Percentiles rank a stretch among this genome's conserved stretches.
phyloP scores from a whole-genome alignment of 108 stramenopile species.

The Cylindrotheca fusiformis region DNA sequence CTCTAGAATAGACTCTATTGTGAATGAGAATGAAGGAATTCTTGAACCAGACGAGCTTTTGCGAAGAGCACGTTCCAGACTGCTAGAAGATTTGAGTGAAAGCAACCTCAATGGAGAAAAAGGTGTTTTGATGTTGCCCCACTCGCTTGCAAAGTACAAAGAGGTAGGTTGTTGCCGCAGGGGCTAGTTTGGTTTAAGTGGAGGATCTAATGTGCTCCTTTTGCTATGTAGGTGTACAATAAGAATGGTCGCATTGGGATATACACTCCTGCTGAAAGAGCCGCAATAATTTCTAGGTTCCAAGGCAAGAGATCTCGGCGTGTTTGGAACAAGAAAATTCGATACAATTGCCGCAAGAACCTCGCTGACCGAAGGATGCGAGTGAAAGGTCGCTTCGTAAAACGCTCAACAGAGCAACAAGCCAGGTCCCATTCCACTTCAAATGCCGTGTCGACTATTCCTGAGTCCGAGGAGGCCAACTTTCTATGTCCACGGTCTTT shows the following conservation, averaged over 20 bases:
- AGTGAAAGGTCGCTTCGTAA: slow-evolving; percentile 97
- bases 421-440: slow-evolving; percentile 12
- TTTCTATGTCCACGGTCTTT: slow-evolving; percentile 9
- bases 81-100: slow-evolving; percentile 82
- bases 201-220: not conserved
- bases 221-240: slow-evolving; percentile 77
- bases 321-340: slow-evolving; percentile 97
- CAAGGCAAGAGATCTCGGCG: slow-evolving; percentile 84
- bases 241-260: slow-evolving; percentile 96
- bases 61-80: slow-evolving; percentile 63
- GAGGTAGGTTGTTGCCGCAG: slow-evolving; percentile 54
- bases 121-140: slow-evolving; percentile 70
- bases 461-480: slow-evolving; percentile 23
- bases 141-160: slow-evolving; percentile 83
- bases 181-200: not conserved
- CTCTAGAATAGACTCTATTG: no score
- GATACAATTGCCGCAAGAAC: slow-evolving; percentile 96
- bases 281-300: slow-evolving; percentile 91
- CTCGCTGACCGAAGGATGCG: slow-evolving; percentile 93
- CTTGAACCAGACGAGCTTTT: slow-evolving; percentile 70
- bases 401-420: slow-evolving; percentile 62
- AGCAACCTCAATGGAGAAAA: slow-evolving; percentile 60
- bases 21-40: slow-evolving; percentile 52
- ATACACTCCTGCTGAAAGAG: slow-evolving; percentile 92
- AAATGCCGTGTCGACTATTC: not conserved